Evolutionary conservation across 2,329 filamentous ascomycete genomes (phyloP).

Genomic region (Xylariaceae sp.): DNA sequence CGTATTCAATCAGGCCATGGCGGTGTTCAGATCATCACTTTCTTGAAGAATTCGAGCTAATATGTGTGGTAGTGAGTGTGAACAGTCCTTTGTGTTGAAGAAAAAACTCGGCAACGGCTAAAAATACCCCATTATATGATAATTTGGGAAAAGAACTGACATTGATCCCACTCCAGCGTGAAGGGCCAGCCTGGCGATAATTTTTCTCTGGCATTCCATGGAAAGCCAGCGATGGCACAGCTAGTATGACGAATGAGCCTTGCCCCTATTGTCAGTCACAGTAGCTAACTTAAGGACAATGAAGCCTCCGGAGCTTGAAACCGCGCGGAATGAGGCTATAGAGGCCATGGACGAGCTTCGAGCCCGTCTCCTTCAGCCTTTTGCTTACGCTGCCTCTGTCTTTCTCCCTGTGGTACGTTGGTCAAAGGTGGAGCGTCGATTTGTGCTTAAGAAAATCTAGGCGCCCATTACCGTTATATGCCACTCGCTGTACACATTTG

Average conservation of each 20-base stretch:
- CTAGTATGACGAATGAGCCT: no score
- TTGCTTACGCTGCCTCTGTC: conserved; percentile 16
- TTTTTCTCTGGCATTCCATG: conserved; percentile 17
- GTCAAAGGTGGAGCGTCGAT: no score
- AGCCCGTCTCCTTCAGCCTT: conserved; percentile 19
- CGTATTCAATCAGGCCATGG: no score
- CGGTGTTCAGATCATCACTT: no score
- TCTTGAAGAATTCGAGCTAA: no score
- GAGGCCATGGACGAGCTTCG: conserved; percentile 25
- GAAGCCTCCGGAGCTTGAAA: conserved; percentile 14
- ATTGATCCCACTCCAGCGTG: neutral
- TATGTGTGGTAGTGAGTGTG: no score
- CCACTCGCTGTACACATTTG: conserved; percentile 20
- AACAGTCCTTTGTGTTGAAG: no score
- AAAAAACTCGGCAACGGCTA: no score
- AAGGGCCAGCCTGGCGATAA: conserved; percentile 17
- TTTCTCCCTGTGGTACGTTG: conserved; percentile 17
- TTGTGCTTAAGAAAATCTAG: conserved; percentile 5
- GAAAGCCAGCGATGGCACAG: no score
- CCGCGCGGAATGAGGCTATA: conserved; percentile 15
- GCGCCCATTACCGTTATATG: conserved; percentile 16
- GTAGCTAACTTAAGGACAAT: conserved; percentile 7
- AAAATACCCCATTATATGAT: no score
- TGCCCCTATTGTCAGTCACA: neutral
- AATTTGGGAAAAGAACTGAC: no score